These are phyloP conservation scores for Ophioceras dolichostomum DNA, from an alignment of 2,329 filamentous ascomycete species.

Conservation along the genomic window DNA sequence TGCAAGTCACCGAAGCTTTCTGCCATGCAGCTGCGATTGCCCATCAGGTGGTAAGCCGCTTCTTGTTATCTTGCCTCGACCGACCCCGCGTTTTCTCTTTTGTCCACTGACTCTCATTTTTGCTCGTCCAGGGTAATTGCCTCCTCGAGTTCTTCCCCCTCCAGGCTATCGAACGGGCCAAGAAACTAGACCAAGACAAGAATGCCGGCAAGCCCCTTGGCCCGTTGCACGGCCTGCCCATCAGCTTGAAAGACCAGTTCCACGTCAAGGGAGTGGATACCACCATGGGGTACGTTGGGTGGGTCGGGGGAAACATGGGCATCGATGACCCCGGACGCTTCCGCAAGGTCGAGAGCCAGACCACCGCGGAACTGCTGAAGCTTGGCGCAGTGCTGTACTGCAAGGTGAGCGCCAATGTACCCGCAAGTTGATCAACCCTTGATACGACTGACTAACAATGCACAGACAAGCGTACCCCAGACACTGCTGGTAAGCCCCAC, in stretches of 20 bases:
- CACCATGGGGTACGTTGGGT: constrained; percentile 50
- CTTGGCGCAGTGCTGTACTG: constrained; percentile 6
- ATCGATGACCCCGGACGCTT: too few species aligned
- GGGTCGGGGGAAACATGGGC: constrained; percentile 49
- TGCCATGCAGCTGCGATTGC: background rate
- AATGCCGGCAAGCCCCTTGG: constrained; percentile 35
- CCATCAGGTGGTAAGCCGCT: constrained; percentile 19
- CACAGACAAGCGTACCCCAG: background rate
- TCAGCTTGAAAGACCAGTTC: constrained; percentile 62
- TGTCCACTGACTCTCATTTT: background rate
- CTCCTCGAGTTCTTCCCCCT: constrained; percentile 42
- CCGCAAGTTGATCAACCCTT: background rate
- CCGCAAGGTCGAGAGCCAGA: too few species aligned
- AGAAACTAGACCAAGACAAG: constrained; percentile 38
- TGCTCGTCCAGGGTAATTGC: constrained; percentile 32
- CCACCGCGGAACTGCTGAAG: constrained; percentile 24
- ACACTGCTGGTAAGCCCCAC: constrained; percentile 39
- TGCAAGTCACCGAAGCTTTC: too few species aligned
- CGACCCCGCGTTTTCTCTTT: background rate
- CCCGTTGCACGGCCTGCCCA: constrained; percentile 52
- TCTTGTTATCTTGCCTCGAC: background rate
- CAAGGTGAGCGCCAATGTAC: background rate
- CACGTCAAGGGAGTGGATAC: constrained; percentile 46
- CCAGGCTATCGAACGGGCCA: constrained; percentile 28
- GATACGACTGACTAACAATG: background rate